Percentiles rank a stretch among this genome's conserved stretches.
Conservation (phyloP, 2,329 filamentous ascomycete genomes). For the Pseudogymnoascus sp. region DNA sequence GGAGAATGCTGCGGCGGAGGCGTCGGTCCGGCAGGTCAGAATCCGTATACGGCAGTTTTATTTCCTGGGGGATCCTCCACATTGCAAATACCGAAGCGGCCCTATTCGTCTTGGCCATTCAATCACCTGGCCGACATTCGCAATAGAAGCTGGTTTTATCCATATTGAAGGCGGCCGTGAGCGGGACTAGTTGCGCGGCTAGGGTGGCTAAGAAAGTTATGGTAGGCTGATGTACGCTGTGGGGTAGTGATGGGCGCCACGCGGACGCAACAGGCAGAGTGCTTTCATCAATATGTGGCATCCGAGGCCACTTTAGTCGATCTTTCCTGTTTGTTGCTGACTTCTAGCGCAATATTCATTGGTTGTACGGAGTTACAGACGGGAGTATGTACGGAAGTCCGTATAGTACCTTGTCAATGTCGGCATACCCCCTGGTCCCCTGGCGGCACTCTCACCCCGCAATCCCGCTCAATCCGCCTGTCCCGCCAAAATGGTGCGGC, state of each 20-base stretch:
- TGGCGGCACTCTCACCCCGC: constrained; percentile 5
- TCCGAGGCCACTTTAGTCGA: neutral
- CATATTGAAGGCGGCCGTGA: neutral
- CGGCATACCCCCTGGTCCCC: constrained; percentile 2
- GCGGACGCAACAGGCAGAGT: constrained; percentile 5
- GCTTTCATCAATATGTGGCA: constrained; percentile 1
- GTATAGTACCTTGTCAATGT: neutral
- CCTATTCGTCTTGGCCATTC: neutral
- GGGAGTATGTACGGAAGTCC: neutral
- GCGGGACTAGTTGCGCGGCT: neutral
- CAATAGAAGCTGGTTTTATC: neutral
- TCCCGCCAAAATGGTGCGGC: neutral
- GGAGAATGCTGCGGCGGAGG: neutral
- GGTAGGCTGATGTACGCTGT: neutral
- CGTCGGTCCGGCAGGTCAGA: neutral
- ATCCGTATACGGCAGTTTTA: neutral
- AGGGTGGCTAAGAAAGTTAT: neutral
- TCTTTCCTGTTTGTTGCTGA: neutral
- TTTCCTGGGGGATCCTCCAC: neutral
- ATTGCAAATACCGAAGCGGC: neutral
- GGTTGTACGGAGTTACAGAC: neutral
- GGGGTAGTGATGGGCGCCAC: neutral
- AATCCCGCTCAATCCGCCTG: neutral
- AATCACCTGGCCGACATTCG: neutral
- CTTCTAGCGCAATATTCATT: neutral